Evolutionary conservation across 1,139 yeast genomes (phyloP).

Genomic region (Arxiozyma slooffiae): DNA sequence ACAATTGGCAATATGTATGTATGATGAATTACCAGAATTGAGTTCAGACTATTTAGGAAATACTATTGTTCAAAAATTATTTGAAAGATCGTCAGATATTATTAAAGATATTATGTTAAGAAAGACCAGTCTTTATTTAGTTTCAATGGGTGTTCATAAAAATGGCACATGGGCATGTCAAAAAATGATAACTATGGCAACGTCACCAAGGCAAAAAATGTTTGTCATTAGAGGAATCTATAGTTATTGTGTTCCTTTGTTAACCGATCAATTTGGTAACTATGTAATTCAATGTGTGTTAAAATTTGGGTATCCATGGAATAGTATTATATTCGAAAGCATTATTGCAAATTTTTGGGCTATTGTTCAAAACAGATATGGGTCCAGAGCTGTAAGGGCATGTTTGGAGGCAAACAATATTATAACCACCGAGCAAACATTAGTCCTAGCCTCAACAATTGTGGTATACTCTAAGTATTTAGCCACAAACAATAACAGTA

Average conservation of each 20-base stretch:
- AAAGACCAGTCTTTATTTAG: slow-evolving; percentile 66
- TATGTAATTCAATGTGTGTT: slow-evolving; percentile 91
- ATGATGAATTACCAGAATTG: slow-evolving; percentile 81
- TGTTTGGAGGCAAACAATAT: slow-evolving; percentile 67
- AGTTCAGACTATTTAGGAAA: slow-evolving; percentile 92
- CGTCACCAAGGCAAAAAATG: slow-evolving; percentile 57
- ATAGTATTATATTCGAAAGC: slow-evolving; percentile 81
- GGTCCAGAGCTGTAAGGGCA: slow-evolving; percentile 90
- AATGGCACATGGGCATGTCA: slow-evolving; percentile 99
- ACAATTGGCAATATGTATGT: slow-evolving; percentile 73
- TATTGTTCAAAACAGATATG: slow-evolving; percentile 83
- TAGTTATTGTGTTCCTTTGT: slow-evolving; percentile 76
- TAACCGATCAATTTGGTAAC: slow-evolving; percentile 94
- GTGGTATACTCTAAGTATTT: slow-evolving; percentile 70
- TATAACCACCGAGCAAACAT: slow-evolving; percentile 55
- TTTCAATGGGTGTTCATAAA: slow-evolving; percentile 90
- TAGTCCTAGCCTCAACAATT: slow-evolving; percentile 71
- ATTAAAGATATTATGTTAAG: slow-evolving; percentile 76
- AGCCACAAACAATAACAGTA: slow-evolving; percentile 79
- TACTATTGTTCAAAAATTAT: slow-evolving; percentile 86
- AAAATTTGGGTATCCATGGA: slow-evolving; percentile 80
- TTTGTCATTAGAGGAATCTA: slow-evolving; percentile 61
- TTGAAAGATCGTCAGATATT: slow-evolving; percentile 59
- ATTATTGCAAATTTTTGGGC: slow-evolving; percentile 70
- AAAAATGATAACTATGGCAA: slow-evolving; percentile 74